Percentiles rank a stretch among this genome's conserved stretches.
Evolutionary conservation across 176 grass and related monocot species (phyloP).

Genomic region (Melocanna baccifera): DNA sequence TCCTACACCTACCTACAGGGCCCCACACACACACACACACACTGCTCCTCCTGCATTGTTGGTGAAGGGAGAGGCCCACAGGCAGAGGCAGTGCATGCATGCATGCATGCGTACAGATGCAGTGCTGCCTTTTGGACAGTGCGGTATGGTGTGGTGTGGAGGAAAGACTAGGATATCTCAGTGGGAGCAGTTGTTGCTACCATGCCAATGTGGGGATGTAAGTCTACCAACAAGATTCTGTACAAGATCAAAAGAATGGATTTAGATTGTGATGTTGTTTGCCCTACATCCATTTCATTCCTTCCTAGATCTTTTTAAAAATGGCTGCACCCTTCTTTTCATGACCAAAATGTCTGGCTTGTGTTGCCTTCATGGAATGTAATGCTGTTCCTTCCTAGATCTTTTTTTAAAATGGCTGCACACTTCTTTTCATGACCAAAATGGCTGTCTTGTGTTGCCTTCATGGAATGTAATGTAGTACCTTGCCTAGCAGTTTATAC

Average conservation of each 20-base stretch:
- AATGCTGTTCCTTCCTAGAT: neutral
- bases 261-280: neutral
- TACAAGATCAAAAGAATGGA: neutral
- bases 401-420: neutral
- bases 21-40: neutral
- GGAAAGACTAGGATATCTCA: conserved; percentile 25
- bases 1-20: neutral
- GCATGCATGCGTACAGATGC: neutral
- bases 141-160: conserved; percentile 18
- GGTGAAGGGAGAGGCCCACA: conserved; percentile 15
- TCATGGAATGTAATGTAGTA: neutral
- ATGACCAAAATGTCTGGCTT: neutral
- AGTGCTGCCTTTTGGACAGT: conserved; percentile 12
- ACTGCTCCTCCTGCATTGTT: neutral
- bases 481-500: neutral
- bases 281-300: neutral
- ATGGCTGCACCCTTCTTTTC: neutral
- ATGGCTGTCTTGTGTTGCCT: neutral
- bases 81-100: neutral
- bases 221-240: conserved; percentile 2
- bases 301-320: neutral
- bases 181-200: conserved; percentile 29
- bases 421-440: neutral
- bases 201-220: conserved; percentile 1
- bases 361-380: conserved; percentile 6